Conservation (phyloP, 805 yeast species). For the Pichia phayaonensis region DNA sequence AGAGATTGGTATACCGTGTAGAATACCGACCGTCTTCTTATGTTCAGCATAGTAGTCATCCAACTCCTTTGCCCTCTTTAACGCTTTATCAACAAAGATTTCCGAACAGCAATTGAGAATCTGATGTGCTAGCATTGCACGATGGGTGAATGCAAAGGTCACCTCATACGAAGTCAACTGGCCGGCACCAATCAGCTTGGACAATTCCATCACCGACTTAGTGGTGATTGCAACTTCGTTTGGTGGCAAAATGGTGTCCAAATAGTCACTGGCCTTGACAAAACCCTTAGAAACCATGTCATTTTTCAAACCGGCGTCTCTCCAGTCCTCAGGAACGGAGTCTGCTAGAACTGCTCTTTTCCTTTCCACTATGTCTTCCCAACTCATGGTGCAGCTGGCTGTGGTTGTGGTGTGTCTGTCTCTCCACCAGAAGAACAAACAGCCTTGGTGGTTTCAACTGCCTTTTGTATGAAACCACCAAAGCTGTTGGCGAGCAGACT, state of each 20-base stretch:
- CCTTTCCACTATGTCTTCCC: not conserved
- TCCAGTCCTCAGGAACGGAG: not conserved
- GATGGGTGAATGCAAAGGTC: conserved; percentile 46
- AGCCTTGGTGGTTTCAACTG: no score
- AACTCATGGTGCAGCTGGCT: not conserved
- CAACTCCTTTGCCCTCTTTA: conserved; percentile 36
- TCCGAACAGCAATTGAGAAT: conserved; percentile 35
- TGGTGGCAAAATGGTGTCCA: conserved; percentile 10
- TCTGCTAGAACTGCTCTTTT: not conserved
- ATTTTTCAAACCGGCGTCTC: conserved; percentile 6
- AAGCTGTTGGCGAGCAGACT: no score
- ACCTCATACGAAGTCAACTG: conserved; percentile 32
- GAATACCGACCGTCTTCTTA: conserved; percentile 51
- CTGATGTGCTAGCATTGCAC: conserved; percentile 54
- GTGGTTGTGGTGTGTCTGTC: no score
- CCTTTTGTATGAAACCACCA: no score
- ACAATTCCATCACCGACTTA: not conserved
- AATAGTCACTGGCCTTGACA: conserved; percentile 29
- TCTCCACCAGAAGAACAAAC: no score
- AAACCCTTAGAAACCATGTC: conserved; percentile 30
- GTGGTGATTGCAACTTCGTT: conserved; percentile 9
- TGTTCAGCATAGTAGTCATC: not conserved
- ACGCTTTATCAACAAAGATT: conserved; percentile 50
- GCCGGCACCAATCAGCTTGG: not conserved
- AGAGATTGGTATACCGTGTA: conserved; percentile 55